phyloP scores from a whole-genome alignment of 306 rosid genomes.

The Trifolium dubium region DNA sequence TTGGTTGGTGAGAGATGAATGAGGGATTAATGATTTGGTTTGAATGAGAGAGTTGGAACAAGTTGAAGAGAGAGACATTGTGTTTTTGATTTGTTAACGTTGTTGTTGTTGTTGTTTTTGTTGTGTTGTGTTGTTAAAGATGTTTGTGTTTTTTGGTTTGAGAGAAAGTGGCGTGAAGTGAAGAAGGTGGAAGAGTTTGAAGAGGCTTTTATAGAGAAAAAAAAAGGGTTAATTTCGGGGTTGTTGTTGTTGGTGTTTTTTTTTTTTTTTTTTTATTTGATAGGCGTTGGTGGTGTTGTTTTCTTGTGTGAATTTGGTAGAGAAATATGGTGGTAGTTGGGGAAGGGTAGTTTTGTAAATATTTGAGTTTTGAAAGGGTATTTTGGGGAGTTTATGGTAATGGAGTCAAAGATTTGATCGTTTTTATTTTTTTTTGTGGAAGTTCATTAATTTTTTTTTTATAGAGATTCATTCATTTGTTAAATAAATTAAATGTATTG shows the following conservation, averaged over 20 bases:
- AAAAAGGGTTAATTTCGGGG: neutral
- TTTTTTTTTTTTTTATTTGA: too few species aligned
- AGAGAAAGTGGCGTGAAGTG: conserved; percentile 30
- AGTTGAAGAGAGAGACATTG: conserved; percentile 60
- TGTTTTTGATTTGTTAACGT: neutral
- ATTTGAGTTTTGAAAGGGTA: neutral
- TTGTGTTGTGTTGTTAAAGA: neutral
- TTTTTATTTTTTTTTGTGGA: too few species aligned
- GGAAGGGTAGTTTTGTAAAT: conserved; percentile 39
- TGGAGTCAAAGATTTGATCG: too few species aligned
- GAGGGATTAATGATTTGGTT: conserved; percentile 54
- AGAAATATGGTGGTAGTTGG: conserved; percentile 47
- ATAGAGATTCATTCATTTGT: too few species aligned
- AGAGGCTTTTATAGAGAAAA: conserved; percentile 43
- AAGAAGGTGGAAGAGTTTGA: conserved; percentile 20
- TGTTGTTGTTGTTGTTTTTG: neutral
- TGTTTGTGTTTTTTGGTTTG: neutral
- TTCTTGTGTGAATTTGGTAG: conserved; percentile 16
- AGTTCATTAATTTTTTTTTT: too few species aligned
- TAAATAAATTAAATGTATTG: too few species aligned
- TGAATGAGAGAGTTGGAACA: conserved; percentile 58
- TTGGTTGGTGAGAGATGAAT: conserved; percentile 51
- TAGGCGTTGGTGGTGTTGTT: conserved; percentile 11
- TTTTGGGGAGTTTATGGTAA: neutral
- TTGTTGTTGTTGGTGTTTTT: neutral